Conservation (phyloP, 805 yeast genomes). For the Kazachstania viticola region DNA sequence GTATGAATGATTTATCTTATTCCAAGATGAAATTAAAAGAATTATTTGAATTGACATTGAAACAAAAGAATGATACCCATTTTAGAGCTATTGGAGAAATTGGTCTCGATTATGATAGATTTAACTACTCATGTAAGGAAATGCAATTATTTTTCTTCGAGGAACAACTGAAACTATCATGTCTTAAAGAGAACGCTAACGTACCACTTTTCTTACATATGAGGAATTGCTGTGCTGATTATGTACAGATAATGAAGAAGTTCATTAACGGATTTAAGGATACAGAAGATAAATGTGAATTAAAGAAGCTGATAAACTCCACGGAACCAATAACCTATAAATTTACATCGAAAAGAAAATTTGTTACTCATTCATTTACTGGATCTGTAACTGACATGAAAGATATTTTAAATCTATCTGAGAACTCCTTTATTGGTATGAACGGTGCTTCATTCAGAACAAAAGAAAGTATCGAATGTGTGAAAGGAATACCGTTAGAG, state of each 20-base stretch:
- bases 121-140: constrained; percentile 59
- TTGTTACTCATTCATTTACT: constrained; percentile 94
- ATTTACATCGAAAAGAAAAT: constrained; percentile 33
- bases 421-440: constrained; percentile 49
- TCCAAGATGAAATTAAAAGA: constrained; percentile 25
- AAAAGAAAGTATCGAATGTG: constrained; percentile 59
- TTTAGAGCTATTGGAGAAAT: constrained; percentile 89
- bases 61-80: constrained; percentile 39
- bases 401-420: constrained; percentile 35
- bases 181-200: constrained; percentile 31
- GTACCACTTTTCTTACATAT: constrained; percentile 85
- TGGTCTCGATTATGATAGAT: constrained; percentile 88
- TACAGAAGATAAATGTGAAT: constrained; percentile 14
- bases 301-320: constrained; percentile 3
- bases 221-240: constrained; percentile 78
- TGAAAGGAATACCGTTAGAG: constrained; percentile 54
- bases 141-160: constrained; percentile 60
- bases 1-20: constrained; percentile 4
- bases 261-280: constrained; percentile 37
- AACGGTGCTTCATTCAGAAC: constrained; percentile 90
- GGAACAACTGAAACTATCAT: constrained; percentile 53
- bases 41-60: constrained; percentile 37
- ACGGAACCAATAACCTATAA: constrained; percentile 17
- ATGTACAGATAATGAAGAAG: constrained; percentile 50
- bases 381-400: constrained; percentile 60